phyloP scores from a whole-genome alignment of 345 rosid genomes.

The Pugionium dolabratum region DNA sequence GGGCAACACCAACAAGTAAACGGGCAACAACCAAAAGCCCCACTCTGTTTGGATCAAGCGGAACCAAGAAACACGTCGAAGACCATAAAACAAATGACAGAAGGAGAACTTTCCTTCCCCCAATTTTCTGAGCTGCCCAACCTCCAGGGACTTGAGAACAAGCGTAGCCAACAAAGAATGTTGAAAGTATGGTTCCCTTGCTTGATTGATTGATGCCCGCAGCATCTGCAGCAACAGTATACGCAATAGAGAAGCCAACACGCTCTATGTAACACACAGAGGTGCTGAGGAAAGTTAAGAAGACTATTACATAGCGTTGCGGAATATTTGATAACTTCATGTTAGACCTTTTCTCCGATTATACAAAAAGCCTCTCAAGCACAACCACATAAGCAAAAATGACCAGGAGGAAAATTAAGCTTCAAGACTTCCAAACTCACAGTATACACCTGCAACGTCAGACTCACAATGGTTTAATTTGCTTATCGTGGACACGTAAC shows the following conservation, averaged over 20 bases:
- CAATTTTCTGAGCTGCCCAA: constrained; percentile 94
- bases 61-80: constrained; percentile 79
- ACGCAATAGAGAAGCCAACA: constrained; percentile 95
- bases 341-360: constrained; percentile 33
- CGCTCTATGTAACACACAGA: constrained; percentile 93
- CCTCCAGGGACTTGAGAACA: constrained; percentile 98
- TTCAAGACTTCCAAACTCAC: constrained; percentile 17
- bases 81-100: constrained; percentile 90
- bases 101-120: constrained; percentile 87
- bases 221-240: constrained; percentile 89
- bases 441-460: constrained; percentile 22
- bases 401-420: constrained; percentile 11
- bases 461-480: not conserved
- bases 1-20: constrained; percentile 96
- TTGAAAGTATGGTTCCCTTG: constrained; percentile 83
- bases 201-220: constrained; percentile 86
- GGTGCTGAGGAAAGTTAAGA: constrained; percentile 81
- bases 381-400: constrained; percentile 36
- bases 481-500: not conserved
- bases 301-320: constrained; percentile 73
- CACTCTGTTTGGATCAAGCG: constrained; percentile 77
- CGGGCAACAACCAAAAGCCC: constrained; percentile 67
- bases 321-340: constrained; percentile 69
- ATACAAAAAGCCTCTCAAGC: constrained; percentile 33
- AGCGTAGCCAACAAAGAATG: constrained; percentile 90